phyloP scores from a whole-genome alignment of 2,329 filamentous ascomycete genomes.

The Dactylellina haptotyla region DNA sequence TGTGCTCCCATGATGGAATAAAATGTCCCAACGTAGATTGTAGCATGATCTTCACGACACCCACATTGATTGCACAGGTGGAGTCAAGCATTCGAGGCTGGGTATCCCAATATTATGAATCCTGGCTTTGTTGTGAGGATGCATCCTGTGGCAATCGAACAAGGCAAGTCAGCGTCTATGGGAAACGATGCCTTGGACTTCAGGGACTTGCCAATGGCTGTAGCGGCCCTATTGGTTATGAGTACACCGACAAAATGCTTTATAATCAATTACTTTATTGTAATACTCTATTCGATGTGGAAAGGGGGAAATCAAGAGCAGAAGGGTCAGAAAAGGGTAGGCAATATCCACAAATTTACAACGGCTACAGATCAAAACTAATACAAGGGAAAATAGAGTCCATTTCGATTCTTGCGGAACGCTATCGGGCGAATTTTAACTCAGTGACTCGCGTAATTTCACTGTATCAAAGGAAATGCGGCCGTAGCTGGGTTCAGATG shows the following conservation, averaged over 20 bases:
- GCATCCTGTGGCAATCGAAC: conserved; percentile 85
- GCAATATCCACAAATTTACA: not conserved
- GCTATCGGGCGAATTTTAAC: conserved; percentile 81
- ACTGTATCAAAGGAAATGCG: conserved; percentile 86
- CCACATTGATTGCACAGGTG: conserved; percentile 85
- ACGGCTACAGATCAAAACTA: conserved; percentile 55
- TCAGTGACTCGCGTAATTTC: conserved; percentile 82
- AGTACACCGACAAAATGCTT: conserved; percentile 85
- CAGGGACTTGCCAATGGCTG: conserved; percentile 86
- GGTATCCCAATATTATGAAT: conserved; percentile 88
- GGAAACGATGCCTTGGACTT: conserved; percentile 86
- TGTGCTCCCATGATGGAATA: conserved; percentile 78
- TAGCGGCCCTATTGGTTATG: conserved; percentile 85
- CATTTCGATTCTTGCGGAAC: conserved; percentile 77
- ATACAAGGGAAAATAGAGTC: conserved; percentile 60
- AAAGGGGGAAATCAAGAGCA: conserved; percentile 72
- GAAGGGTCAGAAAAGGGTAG: conserved; percentile 64
- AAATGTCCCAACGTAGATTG: conserved; percentile 75
- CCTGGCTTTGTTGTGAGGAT: conserved; percentile 90
- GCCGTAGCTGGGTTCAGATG: conserved; percentile 93
- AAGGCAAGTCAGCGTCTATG: conserved; percentile 91
- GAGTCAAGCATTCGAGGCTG: conserved; percentile 83
- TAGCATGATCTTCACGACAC: conserved; percentile 71
- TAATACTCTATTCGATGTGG: conserved; percentile 84
- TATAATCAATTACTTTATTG: conserved; percentile 97